Percentiles rank a stretch among this genome's conserved stretches.
Evolutionary conservation across 1,284 basidiomycete species (phyloP).

Genomic region (Blastosporella zonata): DNA sequence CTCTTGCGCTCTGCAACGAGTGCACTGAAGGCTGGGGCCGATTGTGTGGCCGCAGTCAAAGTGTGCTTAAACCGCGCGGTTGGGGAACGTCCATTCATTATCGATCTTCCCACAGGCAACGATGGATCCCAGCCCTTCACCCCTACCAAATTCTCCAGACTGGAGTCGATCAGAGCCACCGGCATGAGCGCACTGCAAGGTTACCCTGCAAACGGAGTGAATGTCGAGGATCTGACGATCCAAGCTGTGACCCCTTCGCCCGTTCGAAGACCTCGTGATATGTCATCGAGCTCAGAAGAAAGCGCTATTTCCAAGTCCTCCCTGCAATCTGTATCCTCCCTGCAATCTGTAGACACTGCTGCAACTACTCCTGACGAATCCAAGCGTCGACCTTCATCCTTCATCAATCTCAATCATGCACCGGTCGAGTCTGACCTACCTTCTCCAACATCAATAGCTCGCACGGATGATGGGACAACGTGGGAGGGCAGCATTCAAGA

Average conservation of each 20-base stretch:
- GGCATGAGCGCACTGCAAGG: constrained; percentile 35
- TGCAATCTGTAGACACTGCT: constrained; percentile 43
- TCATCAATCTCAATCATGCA: constrained; percentile 25
- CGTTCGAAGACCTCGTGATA: constrained; percentile 26
- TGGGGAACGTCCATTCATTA: constrained; percentile 60
- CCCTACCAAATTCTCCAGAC: constrained; percentile 42
- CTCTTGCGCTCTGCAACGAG: constrained; percentile 83
- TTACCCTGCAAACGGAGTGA: constrained; percentile 28
- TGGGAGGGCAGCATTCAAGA: constrained; percentile 49
- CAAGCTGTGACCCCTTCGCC: constrained; percentile 40
- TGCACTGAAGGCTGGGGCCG: constrained; percentile 84
- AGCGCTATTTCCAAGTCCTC: constrained; percentile 41
- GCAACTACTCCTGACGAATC: constrained; percentile 46
- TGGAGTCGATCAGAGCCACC: constrained; percentile 31
- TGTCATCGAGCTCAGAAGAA: constrained; percentile 40
- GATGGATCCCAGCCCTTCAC: constrained; percentile 42
- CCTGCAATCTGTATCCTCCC: constrained; percentile 38
- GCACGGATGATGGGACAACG: constrained; percentile 51
- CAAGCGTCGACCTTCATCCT: constrained; percentile 29
- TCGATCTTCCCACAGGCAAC: constrained; percentile 56
- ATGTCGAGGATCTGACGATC: constrained; percentile 57
- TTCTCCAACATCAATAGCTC: constrained; percentile 48
- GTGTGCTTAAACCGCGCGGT: constrained; percentile 65
- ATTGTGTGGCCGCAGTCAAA: constrained; percentile 83
- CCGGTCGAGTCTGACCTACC: constrained; percentile 40